Evolutionary conservation across 1,139 yeast genomes (phyloP).

Genomic region (Hemisphaericaspora xylanilytica): DNA sequence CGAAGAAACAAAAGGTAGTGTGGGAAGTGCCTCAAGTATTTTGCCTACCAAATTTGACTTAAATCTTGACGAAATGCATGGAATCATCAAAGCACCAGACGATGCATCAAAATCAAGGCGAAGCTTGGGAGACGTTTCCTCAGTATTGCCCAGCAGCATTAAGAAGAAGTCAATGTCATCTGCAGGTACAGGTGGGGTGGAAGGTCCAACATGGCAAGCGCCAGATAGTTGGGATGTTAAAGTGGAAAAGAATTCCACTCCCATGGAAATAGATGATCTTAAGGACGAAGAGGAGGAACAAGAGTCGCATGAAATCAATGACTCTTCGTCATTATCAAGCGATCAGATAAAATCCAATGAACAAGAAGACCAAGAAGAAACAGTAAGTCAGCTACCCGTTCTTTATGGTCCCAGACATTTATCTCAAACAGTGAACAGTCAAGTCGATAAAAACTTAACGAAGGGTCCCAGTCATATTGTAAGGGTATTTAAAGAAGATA

Average conservation of each 20-base stretch:
- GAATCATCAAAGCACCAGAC: slow-evolving; percentile 42
- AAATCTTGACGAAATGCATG: slow-evolving; percentile 54
- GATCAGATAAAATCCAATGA: slow-evolving; percentile 1
- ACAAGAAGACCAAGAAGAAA: slow-evolving; percentile 5
- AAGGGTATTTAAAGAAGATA: slow-evolving; percentile 75
- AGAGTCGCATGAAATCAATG: not conserved
- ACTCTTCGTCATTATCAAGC: not conserved
- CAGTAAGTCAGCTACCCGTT: slow-evolving; percentile 25
- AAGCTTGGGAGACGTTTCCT: slow-evolving; percentile 1
- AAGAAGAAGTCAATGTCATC: slow-evolving; percentile 2
- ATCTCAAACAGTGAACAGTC: slow-evolving; percentile 22
- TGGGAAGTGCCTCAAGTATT: no score
- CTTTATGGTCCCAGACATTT: slow-evolving; percentile 36
- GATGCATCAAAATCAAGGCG: not conserved
- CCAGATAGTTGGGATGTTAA: slow-evolving; percentile 84
- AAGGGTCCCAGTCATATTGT: slow-evolving; percentile 50
- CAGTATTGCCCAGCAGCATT: slow-evolving; percentile 1
- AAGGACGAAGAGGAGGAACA: slow-evolving; percentile 6
- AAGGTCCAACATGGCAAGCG: slow-evolving; percentile 50
- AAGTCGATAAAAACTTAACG: slow-evolving; percentile 15
- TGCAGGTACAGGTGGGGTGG: slow-evolving; percentile 1
- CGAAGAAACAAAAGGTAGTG: slow-evolving; percentile 1
- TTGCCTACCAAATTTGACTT: slow-evolving; percentile 30
- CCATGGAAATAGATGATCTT: not conserved
- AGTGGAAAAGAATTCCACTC: slow-evolving; percentile 19